Base-by-base conservation (phyloP, 179 eudicot genomes). In the Camellia oleifera region DNA sequence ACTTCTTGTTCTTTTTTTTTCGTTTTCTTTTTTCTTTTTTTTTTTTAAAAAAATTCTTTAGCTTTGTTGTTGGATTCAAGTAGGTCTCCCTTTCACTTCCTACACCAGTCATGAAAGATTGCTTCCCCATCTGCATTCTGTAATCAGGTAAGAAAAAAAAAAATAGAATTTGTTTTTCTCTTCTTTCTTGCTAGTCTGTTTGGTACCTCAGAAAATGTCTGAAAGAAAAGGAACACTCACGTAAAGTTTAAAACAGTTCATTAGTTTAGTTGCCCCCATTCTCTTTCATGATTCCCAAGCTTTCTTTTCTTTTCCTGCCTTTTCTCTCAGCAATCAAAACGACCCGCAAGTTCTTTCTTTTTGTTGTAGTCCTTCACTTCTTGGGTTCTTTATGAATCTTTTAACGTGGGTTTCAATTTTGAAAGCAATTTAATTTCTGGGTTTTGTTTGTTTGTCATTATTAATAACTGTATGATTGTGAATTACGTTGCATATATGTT, bases 121-220 rank as follows among this genome's bases (percentile, higher is more conserved):
- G 78, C 20, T 78, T 73, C 62, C 45, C 74, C 78, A 23, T 48
- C 84, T 17, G 42, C 84, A 78, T 78, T 57, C 62, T 69, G 18
- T 81, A 53, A 62, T 72, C 84, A 78, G 81, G 84, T 82, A 77
- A 32, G 40, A 32, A 32, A 32, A 32, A 32, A 48, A 73, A 32
- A 66, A n/a, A 13, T 70, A 26, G 5, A 20, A 18, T 20, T 32
- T 64, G 53, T 10, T 44, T 54, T 75, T 13, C 4, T 32, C 42
- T 68, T 68, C 11, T 10, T 58, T 69, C 6, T 53, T 57, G 72
- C 23, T 26, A 12, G 50, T 77, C 53, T 66, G 64, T 65, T 72
- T 53, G 64, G n/a, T 82, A 65, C 14, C 46, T 23, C 32, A 52
- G 50, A 78, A 78, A 69, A 78, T 69, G 66, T 45, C 66, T 7